Base-by-base conservation (phyloP, 2,329 filamentous ascomycete genomes). In the Aspergillus pseudoterreus region DNA sequence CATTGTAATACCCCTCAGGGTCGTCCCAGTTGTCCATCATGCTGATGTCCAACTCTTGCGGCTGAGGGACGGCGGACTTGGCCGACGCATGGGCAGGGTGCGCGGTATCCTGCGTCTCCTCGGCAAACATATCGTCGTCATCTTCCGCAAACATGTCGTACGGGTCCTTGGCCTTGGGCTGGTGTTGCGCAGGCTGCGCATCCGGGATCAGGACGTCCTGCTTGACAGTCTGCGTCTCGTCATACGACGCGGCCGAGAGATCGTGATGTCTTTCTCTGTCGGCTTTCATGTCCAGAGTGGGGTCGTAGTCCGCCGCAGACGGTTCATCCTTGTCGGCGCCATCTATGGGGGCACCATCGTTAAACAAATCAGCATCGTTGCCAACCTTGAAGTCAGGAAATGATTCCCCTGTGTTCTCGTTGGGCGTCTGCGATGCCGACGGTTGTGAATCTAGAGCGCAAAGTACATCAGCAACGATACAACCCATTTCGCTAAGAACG, bases 11-110 rank as follows among this genome's bases (percentile, higher is more conserved):
- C 5, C 92, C 94, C 65, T 99, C 91, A 47, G 87, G 85, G 67
- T 97, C 94, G 66, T 95, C 92, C 85, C 85, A 90, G 53, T 95
- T 92, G 64, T 97, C 92, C 47, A 96, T 82, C 70, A 92, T 88
- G 56, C 86, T 89, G 56, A 85, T 85, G 65, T 83, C 82, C 48
- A 84, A 69, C 70, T 86, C 74, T 71, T 84, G 75, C 59, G 76
- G 78, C 68, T 77, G 77, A 36, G 76, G 75, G 10, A 76, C 65
- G 21, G 71, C 75, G 43, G 78, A 75, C 41, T 77, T 76, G 17
- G 78, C 77, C 30, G 78, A 77, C 30, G 72, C 71, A 48, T 75
- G 70, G 21, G 78, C 75, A 6, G 70, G 67, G 47, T 70, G 69
- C 21, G 85, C 81, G 54, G 88, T 56, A 11, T 67, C 61, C 33